Percentiles rank a stretch among this genome's conserved stretches.
Evolutionary conservation across 2,329 filamentous ascomycete species (phyloP).

Genomic region (Pyrenophora tritici-repentis): DNA sequence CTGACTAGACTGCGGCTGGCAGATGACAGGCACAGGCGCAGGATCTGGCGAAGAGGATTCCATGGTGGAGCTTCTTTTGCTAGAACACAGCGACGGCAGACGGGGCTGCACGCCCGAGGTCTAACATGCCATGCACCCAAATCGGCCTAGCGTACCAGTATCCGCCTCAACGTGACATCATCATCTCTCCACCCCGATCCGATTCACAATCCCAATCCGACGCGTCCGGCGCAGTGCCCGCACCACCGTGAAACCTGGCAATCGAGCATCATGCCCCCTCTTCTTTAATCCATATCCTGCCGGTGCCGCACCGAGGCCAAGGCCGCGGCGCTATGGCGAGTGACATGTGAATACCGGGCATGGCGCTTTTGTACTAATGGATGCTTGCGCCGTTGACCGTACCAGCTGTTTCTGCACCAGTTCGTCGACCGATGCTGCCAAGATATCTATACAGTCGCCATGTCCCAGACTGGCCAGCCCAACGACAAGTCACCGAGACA

Average conservation of each 20-base stretch:
- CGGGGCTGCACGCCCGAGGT: constrained; percentile 2
- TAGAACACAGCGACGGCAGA: constrained; percentile 1
- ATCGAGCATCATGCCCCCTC: constrained; percentile 16
- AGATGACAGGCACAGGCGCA: constrained; percentile 13
- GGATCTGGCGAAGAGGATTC: neutral
- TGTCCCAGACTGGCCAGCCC: constrained; percentile 29
- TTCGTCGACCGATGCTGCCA: constrained; percentile 19
- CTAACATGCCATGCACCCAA: constrained; percentile 14
- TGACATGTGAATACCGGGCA: constrained; percentile 9
- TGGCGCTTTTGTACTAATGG: constrained; percentile 7
- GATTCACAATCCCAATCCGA: neutral
- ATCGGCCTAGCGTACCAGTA: constrained; percentile 16
- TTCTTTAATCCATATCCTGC: neutral
- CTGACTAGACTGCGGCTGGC: constrained; percentile 24
- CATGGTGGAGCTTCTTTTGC: constrained; percentile 11
- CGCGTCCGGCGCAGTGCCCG: neutral
- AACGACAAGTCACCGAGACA: constrained; percentile 40
- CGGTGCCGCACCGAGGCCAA: neutral
- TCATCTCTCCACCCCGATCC: no score
- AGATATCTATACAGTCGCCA: constrained; percentile 14
- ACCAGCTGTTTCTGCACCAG: neutral
- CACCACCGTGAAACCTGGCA: neutral
- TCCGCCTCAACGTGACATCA: constrained; percentile 38
- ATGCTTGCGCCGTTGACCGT: constrained; percentile 1
- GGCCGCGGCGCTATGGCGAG: neutral